These are phyloP conservation scores for Vitis rotundifolia DNA, from an alignment of 164 flowering plant species.

Conservation along the genomic window DNA sequence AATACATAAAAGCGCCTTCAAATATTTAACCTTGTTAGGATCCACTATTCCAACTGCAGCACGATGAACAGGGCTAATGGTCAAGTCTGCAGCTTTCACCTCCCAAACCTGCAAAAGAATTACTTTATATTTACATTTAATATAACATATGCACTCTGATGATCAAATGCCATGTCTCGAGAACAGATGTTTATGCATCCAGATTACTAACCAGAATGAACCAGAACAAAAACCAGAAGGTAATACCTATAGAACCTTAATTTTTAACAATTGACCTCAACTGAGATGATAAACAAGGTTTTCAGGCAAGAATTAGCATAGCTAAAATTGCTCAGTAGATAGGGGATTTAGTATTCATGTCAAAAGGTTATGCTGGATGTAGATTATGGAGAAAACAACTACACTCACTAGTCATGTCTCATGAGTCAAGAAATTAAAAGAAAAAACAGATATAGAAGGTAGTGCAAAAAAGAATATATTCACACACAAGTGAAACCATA, in stretches of 20 bases:
- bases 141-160: too few relatives aligned
- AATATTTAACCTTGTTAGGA: slow-evolving; percentile 61
- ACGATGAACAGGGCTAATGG: slow-evolving; percentile 87
- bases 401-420: too few relatives aligned
- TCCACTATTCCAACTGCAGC: slow-evolving; percentile 86
- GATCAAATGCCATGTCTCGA: too few relatives aligned
- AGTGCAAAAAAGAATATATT: neutral
- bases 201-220: too few relatives aligned
- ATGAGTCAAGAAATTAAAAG: neutral
- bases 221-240: too few relatives aligned
- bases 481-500: neutral
- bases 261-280: too few relatives aligned
- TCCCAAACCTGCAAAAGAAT: slow-evolving; percentile 80
- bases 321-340: neutral
- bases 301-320: too few relatives aligned
- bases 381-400: too few relatives aligned
- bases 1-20: neutral
- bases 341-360: neutral
- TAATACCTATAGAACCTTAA: too few relatives aligned
- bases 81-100: slow-evolving; percentile 97
- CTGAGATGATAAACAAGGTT: too few relatives aligned
- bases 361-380: neutral
- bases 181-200: too few relatives aligned
- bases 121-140: too few relatives aligned
- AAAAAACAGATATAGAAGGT: neutral